Evolutionary conservation across 352 stramenopile genomes (phyloP), one percentile per base, ranked within the genome.

Genomic region (Globisporangium splendens): DNA sequence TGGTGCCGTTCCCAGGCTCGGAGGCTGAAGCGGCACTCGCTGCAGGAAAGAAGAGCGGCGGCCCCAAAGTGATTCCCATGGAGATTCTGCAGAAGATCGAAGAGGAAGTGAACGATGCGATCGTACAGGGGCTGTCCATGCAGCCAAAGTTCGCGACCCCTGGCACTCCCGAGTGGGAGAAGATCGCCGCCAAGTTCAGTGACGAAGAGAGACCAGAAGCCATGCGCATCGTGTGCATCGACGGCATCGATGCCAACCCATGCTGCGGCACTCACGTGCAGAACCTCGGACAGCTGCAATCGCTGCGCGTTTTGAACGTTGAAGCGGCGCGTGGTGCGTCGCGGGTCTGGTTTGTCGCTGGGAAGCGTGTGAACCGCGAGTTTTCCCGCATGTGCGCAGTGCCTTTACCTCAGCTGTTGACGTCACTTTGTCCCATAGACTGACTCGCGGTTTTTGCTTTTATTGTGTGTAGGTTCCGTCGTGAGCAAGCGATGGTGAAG

Each of bases 191-290:
- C 47, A 87, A 89, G 56, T 89, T 88, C 59, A 65, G 73, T 20
- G 63, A 73, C 18, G 59, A 69, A 8, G 64, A 88, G 56, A 79
- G 70, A 61, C 86, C 82, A 5, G 81, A 80, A 33, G 77, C 72
- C 31, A 77, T 96, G 54, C 86, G 88, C 54, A 69, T 96, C 48
- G 78, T 96, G n/a, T 70, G 72, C 17, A 96, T 96, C 46, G 82
- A 88, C 46, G 83, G 78, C 10, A 33, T 96, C 17, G 88, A 96
- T 66, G 61, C 68, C 39, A 96, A 96, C 63, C 84, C 88, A 28
- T 96, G 88, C 75, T 96, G 88, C 54, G 88, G 88, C 39, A 96
- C 88, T 13, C 88, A 96, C 66, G 87, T 96, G 11, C 65, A 85
- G 49, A 88, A 75, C 50, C 49, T 86, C 10, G 65, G 75, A 15